Evolutionary conservation across 2,329 filamentous ascomycete species (phyloP).

Genomic region (Lomentospora prolificans): DNA sequence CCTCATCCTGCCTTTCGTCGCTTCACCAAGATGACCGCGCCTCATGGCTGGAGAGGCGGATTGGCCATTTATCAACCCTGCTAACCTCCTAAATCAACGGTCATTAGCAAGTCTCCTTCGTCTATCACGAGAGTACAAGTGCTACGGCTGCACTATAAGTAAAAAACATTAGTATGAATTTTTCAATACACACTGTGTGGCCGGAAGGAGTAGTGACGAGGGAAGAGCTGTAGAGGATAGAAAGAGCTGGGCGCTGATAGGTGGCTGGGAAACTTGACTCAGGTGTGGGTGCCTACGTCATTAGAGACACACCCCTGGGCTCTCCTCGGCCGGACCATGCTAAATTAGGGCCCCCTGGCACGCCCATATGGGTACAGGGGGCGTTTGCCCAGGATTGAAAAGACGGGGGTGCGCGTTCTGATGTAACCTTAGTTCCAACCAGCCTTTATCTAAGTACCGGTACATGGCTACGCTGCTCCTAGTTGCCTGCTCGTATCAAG

Average conservation of each 20-base stretch:
- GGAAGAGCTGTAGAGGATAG: background rate
- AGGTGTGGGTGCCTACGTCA: background rate
- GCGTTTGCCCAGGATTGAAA: slow-evolving; percentile 3
- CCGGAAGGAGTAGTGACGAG: background rate
- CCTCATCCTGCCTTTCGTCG: background rate
- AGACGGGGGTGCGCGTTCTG: background rate
- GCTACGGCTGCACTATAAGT: background rate
- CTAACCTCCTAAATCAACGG: background rate
- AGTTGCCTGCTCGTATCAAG: background rate
- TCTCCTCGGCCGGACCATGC: background rate
- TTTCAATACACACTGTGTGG: background rate
- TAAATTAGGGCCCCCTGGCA: background rate
- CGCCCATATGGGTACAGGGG: background rate
- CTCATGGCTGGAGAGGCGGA: background rate
- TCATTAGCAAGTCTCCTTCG: no score
- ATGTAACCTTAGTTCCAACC: slow-evolving; percentile 3
- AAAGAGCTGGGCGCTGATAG: background rate
- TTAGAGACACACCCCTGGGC: background rate
- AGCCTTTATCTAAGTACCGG: background rate
- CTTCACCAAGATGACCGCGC: background rate
- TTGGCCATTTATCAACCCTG: background rate
- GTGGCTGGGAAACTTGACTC: slow-evolving; percentile 1
- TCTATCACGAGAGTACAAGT: background rate
- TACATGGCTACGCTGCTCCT: background rate
- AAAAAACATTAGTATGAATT: background rate